phyloP scores from a whole-genome alignment of 495 filamentous ascomycete genomes.

The Ascobolus immersus region DNA sequence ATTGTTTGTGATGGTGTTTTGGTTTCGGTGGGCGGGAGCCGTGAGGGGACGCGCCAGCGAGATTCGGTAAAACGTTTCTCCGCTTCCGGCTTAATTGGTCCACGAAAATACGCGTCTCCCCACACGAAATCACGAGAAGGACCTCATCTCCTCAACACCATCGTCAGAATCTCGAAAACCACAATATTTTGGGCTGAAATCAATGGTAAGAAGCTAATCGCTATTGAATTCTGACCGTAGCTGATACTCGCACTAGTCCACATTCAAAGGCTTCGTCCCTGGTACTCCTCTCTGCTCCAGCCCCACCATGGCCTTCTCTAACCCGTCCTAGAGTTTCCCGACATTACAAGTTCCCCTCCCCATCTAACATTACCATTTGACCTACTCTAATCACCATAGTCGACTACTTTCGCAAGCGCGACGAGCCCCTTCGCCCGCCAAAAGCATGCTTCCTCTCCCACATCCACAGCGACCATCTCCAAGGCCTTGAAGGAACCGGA shows the following conservation, averaged over 20 bases:
- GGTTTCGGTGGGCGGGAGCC: too few relatives aligned
- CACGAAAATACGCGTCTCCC: too few relatives aligned
- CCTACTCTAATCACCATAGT: conserved; percentile 22
- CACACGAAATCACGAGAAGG: too few relatives aligned
- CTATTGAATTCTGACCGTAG: too few relatives aligned
- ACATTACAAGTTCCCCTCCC: conserved; percentile 29
- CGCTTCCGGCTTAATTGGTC: too few relatives aligned
- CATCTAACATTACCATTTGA: background rate
- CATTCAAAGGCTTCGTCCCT: conserved; percentile 46
- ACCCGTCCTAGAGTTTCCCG: conserved; percentile 33
- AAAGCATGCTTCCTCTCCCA: conserved; percentile 79
- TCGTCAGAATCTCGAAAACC: too few relatives aligned
- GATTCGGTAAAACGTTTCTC: too few relatives aligned
- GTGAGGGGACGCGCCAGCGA: too few relatives aligned
- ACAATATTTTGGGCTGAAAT: too few relatives aligned
- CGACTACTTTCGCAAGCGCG: conserved; percentile 53
- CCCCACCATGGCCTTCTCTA: conserved; percentile 4
- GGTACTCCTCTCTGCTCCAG: conserved; percentile 18
- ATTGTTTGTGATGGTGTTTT: too few relatives aligned
- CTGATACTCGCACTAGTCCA: conserved; percentile 38
- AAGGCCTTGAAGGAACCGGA: conserved; percentile 37
- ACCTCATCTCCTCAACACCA: too few relatives aligned
- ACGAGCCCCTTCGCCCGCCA: conserved; percentile 30
- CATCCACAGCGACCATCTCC: conserved; percentile 67
- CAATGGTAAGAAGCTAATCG: too few relatives aligned